phyloP scores from a whole-genome alignment of 2,329 filamentous ascomycete species.

The Talaromyces verruculosus region DNA sequence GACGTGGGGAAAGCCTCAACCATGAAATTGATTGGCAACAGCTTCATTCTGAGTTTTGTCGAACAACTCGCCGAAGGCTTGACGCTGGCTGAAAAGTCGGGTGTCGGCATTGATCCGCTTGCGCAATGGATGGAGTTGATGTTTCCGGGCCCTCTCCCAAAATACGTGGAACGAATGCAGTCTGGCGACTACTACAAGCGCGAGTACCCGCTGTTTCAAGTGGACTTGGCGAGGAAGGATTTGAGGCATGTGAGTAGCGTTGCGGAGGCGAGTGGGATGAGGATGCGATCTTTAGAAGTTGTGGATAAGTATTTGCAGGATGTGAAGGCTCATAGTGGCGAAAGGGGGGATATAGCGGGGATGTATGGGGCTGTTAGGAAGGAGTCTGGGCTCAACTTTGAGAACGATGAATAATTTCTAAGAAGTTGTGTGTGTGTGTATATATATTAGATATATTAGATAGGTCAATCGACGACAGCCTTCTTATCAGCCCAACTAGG shows the following conservation, averaged over 20 bases:
- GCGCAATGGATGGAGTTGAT: slow-evolving; percentile 70
- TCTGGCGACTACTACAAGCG: slow-evolving; percentile 73
- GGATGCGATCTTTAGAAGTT: slow-evolving; percentile 64
- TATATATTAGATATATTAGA: background rate
- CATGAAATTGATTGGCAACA: slow-evolving; percentile 83
- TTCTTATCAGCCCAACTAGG: slow-evolving; percentile 50
- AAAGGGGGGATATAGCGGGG: slow-evolving; percentile 73
- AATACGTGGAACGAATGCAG: slow-evolving; percentile 73
- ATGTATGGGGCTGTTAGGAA: slow-evolving; percentile 79
- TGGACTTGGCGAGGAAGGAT: slow-evolving; percentile 82
- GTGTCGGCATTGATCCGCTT: slow-evolving; percentile 68
- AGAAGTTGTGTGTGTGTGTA: background rate
- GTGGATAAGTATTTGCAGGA: slow-evolving; percentile 67
- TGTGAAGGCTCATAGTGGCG: slow-evolving; percentile 68
- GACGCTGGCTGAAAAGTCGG: slow-evolving; percentile 75
- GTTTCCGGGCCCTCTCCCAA: slow-evolving; percentile 73
- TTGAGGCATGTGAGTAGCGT: slow-evolving; percentile 69
- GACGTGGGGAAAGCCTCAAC: slow-evolving; percentile 66
- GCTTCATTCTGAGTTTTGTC: slow-evolving; percentile 79
- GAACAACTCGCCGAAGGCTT: slow-evolving; percentile 77
- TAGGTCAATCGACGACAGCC: slow-evolving; percentile 54
- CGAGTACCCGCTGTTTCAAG: slow-evolving; percentile 68
- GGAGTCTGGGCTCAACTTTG: slow-evolving; percentile 62
- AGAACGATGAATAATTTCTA: slow-evolving; percentile 14
- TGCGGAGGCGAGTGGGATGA: slow-evolving; percentile 62